Conservation (phyloP, 2,329 filamentous ascomycete genomes). For the Aspergillus cejpii region DNA sequence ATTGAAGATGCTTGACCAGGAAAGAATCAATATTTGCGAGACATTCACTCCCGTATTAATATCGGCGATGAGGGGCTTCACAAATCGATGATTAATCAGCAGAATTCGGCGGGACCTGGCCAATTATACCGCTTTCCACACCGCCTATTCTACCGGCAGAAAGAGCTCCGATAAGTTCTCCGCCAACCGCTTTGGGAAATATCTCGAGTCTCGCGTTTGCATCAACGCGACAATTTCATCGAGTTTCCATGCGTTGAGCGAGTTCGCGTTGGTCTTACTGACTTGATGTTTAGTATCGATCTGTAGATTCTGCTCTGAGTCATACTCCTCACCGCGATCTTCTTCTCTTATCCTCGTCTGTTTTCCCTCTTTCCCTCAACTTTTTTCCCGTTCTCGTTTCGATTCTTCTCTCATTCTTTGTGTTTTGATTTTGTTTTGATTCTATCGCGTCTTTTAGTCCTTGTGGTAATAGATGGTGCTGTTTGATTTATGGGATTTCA, state of each 20-base stretch:
- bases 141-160: conserved; percentile 9
- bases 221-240: not conserved
- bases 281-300: too few species aligned
- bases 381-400: not conserved
- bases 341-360: not conserved
- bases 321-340: too few species aligned
- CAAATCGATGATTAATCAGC: not conserved
- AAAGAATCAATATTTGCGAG: not conserved
- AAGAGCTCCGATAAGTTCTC: conserved; percentile 2
- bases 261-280: not conserved
- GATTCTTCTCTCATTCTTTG: too few species aligned
- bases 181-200: not conserved
- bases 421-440: not conserved
- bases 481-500: not conserved
- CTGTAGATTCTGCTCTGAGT: not conserved
- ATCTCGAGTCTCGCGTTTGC: not conserved
- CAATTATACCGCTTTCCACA: conserved; percentile 5
- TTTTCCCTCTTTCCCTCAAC: not conserved
- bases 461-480: not conserved
- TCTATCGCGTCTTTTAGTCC: not conserved
- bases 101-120: not conserved
- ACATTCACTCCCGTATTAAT: not conserved
- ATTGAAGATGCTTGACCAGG: not conserved
- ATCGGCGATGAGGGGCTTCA: not conserved
- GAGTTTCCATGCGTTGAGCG: too few species aligned